phyloP scores from a whole-genome alignment of 148 eudicot genomes.

The Chenopodium berlandieri region DNA sequence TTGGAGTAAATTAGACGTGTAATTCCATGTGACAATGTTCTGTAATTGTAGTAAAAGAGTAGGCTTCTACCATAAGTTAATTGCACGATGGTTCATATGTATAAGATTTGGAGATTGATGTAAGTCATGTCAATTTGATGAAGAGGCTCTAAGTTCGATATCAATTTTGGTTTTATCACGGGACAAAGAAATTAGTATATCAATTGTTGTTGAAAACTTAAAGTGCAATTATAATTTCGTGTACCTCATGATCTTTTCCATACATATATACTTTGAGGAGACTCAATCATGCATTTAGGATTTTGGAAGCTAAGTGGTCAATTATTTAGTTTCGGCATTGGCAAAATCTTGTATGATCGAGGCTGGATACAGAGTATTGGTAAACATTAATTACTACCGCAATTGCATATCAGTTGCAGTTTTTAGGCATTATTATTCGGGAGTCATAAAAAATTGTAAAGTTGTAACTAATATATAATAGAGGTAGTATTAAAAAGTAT shows the following conservation, averaged over 20 bases:
- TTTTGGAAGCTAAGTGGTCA: not conserved
- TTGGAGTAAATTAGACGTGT: constrained; percentile 41
- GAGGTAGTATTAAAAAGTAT: too few species aligned
- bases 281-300: not conserved
- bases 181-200: not conserved
- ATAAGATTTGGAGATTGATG: constrained; percentile 20
- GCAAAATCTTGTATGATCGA: too few species aligned
- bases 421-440: too few species aligned
- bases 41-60: constrained; percentile 23
- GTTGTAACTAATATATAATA: too few species aligned
- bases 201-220: constrained; percentile 1
- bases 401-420: too few species aligned
- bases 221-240: constrained; percentile 17
- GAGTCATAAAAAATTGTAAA: too few species aligned
- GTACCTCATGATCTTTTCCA: not conserved
- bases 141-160: constrained; percentile 23
- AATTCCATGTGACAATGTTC: constrained; percentile 31
- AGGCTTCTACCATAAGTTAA: constrained; percentile 28
- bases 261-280: not conserved
- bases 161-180: not conserved
- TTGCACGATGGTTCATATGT: not conserved
- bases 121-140: constrained; percentile 21
- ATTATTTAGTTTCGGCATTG: not conserved
- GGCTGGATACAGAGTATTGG: too few species aligned
- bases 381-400: too few species aligned